Evolutionary conservation across 2,329 filamentous ascomycete genomes (phyloP).

Genomic region (Colletotrichum phormii): DNA sequence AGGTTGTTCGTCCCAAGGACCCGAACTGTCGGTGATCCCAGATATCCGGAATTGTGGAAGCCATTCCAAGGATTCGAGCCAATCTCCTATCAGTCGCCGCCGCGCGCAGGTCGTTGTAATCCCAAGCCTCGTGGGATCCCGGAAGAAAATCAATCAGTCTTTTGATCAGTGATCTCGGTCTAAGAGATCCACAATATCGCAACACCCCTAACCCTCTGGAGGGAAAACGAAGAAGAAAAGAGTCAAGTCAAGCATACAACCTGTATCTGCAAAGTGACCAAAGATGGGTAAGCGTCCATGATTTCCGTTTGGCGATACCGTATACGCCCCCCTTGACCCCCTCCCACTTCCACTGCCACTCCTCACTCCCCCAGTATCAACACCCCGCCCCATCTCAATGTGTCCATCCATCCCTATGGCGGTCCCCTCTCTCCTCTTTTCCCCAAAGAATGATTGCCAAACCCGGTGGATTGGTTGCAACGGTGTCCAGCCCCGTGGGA

Average conservation of each 20-base stretch:
- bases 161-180: neutral
- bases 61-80: constrained; percentile 1
- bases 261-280: neutral
- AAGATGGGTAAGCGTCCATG: constrained; percentile 34
- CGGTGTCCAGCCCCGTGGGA: constrained; percentile 30
- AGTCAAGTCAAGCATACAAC: neutral
- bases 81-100: neutral
- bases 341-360: neutral
- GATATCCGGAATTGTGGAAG: constrained; percentile 9
- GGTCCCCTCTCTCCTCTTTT: constrained; percentile 10
- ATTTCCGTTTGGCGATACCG: constrained; percentile 12
- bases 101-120: neutral
- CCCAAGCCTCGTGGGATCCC: constrained; percentile 12
- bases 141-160: neutral
- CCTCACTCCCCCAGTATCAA: neutral
- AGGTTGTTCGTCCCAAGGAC: neutral
- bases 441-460: constrained; percentile 12
- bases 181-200: neutral
- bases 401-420: neutral
- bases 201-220: neutral
- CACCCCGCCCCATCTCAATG: constrained; percentile 18
- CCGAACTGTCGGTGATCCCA: constrained; percentile 19
- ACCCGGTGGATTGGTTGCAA: constrained; percentile 29
- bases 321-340: constrained; percentile 3
- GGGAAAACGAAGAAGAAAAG: neutral